A percentile compares a stretch with the other conserved stretches of the same genome.
phyloP scores from a whole-genome alignment of 1,284 basidiomycete species.

The Pisolithus thermaeus region DNA sequence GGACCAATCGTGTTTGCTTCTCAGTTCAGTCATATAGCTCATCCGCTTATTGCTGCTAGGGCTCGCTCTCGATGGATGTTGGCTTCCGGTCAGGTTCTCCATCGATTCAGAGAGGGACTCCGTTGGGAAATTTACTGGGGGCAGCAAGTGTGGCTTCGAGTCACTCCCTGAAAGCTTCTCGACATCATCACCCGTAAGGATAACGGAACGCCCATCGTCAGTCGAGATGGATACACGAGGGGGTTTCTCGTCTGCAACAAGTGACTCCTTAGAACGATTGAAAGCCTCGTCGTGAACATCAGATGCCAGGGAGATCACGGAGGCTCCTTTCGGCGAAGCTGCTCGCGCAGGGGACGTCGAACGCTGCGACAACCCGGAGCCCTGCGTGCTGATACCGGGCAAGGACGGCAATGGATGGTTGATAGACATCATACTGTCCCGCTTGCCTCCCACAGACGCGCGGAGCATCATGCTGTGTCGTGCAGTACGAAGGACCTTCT shows the following conservation, averaged over 20 bases:
- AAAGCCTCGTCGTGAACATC: constrained; percentile 36
- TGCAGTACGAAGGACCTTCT: constrained; percentile 80
- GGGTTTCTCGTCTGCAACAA: constrained; percentile 29
- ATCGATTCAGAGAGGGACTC: constrained; percentile 78
- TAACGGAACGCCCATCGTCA: constrained; percentile 56
- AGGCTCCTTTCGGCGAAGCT: constrained; percentile 45
- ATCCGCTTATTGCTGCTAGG: constrained; percentile 62
- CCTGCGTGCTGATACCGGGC: constrained; percentile 66
- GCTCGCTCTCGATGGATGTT: constrained; percentile 33
- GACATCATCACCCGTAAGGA: constrained; percentile 46
- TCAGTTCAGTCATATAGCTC: constrained; percentile 74
- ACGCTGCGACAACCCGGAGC: constrained; percentile 37
- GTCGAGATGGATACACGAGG: constrained; percentile 73
- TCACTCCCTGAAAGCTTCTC: constrained; percentile 28
- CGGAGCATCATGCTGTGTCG: constrained; percentile 77
- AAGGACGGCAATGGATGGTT: constrained; percentile 43
- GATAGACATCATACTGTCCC: constrained; percentile 48
- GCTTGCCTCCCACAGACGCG: constrained; percentile 30
- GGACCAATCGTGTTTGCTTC: constrained; percentile 75
- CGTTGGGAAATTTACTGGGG: constrained; percentile 74
- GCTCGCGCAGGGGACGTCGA: constrained; percentile 41
- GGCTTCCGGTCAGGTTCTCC: constrained; percentile 43
- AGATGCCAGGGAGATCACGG: constrained; percentile 44
- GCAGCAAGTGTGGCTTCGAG: constrained; percentile 57
- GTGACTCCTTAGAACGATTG: constrained; percentile 20